Conservation (phyloP, 768 basidiomycete genomes). For the Calvatia gigantea region DNA sequence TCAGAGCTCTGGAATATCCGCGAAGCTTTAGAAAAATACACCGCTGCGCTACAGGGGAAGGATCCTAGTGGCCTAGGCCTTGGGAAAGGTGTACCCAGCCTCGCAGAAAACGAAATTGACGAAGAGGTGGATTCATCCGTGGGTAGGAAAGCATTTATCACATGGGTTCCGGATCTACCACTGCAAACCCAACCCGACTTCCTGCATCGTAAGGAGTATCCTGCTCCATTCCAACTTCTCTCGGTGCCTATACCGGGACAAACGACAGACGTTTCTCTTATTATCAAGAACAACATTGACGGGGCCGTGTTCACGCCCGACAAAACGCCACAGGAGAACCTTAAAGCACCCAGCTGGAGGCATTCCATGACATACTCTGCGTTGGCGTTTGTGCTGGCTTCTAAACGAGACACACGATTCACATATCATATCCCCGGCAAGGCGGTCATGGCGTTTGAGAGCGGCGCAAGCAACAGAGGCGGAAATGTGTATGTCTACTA, state of each 20-base stretch:
- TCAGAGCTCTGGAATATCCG: conserved; percentile 76
- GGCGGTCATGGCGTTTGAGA: conserved; percentile 81
- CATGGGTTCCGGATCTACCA: conserved; percentile 50
- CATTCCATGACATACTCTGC: conserved; percentile 87
- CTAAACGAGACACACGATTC: conserved; percentile 87
- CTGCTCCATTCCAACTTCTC: conserved; percentile 50
- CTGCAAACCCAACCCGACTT: conserved; percentile 7
- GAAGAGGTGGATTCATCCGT: conserved; percentile 80
- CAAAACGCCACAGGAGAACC: conserved; percentile 17
- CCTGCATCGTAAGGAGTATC: conserved; percentile 16
- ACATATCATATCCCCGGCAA: conserved; percentile 63
- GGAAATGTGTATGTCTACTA: conserved; percentile 90
- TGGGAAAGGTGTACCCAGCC: conserved; percentile 69
- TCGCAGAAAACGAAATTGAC: conserved; percentile 88
- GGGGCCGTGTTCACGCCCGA: conserved; percentile 58
- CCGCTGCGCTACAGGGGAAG: conserved; percentile 57
- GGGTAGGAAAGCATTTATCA: conserved; percentile 61
- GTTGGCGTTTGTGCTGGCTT: conserved; percentile 89
- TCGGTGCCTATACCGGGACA: conserved; percentile 67
- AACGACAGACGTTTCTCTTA: conserved; percentile 36
- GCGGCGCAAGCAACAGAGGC: conserved; percentile 59
- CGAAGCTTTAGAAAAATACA: conserved; percentile 86
- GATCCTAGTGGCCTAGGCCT: conserved; percentile 61
- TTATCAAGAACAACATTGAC: conserved; percentile 73
- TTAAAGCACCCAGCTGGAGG: conserved; percentile 45